Evolutionary conservation across 768 basidiomycete genomes (phyloP), one percentile per base, ranked within the genome.

Genomic region (Solioccasus polychromus): DNA sequence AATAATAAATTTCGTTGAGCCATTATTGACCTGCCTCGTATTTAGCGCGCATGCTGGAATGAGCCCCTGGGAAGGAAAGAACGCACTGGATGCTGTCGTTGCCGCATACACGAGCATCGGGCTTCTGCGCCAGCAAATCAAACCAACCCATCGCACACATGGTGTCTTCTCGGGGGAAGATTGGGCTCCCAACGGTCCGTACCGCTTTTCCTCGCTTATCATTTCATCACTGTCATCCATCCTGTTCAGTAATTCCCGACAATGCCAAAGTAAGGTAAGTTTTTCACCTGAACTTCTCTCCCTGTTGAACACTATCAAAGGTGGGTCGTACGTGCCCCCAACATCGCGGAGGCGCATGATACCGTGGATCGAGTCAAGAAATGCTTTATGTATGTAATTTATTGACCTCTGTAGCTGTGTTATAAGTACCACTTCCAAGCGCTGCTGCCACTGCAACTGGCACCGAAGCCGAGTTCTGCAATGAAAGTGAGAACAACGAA

Each of bases 21-120:
- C n/a, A 17, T 45, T 20, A 28, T 22, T 9, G 5, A 38, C 35
- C 24, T 15, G 4, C 30, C 15, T n/a, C n/a, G n/a, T 9, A 30
- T n/a, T 35, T 44, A 89, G 87, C 10, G 86, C 88, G 3, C 88
- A 89, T 59, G 88, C 87, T 4, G 82, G 81, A 1, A 69, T 86
- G 23, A 84, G 83, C 18, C 90, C 90, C 19, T 92, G 90, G 89
- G 85, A 91, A 62, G 90, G 88, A 2, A 74, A 72, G 48, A 92
- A 92, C 51, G 84, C 90, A 1, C 66, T 92, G 11, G 91, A 94
- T 58, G 92, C 92, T 1, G 89, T 88, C n/a, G 85, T 92, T 5
- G 72, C 89, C 3, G 85, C 86, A 3, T 92, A 93, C 59, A 85
- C 77, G 39, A 86, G 82, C 42, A 81, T 93, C 23, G 82, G 87